Conservation (phyloP, 139 green algal species). For the Coelastrella sp. region DNA sequence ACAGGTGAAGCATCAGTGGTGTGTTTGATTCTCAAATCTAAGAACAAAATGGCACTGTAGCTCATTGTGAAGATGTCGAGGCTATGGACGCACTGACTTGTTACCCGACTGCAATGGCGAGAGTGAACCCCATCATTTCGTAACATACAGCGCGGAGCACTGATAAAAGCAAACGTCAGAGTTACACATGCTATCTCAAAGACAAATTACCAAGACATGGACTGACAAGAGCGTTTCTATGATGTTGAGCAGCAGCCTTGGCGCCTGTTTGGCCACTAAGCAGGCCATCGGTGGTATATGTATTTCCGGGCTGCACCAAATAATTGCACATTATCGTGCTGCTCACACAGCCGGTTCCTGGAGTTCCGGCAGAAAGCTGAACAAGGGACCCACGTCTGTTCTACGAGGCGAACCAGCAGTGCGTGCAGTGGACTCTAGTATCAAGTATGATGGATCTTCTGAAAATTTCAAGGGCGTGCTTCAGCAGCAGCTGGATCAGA, state of each 20-base stretch:
- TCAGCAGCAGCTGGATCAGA: constrained; percentile 7
- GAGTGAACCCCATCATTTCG: too few species aligned
- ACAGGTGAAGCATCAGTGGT: too few species aligned
- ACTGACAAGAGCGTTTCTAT: too few species aligned
- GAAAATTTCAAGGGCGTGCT: background rate
- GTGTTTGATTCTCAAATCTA: too few species aligned
- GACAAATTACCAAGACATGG: too few species aligned
- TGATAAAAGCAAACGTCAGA: too few species aligned
- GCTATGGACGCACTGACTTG: too few species aligned
- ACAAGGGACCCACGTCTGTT: background rate
- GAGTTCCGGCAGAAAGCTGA: background rate
- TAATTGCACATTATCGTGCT: background rate
- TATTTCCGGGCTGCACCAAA: background rate
- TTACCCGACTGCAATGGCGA: too few species aligned
- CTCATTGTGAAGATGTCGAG: too few species aligned
- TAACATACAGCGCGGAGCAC: too few species aligned
- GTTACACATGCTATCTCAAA: too few species aligned
- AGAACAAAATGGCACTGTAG: too few species aligned
- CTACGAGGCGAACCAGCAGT: background rate
- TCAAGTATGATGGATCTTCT: background rate
- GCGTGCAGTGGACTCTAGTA: background rate
- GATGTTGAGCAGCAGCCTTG: background rate
- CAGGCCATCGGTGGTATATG: background rate
- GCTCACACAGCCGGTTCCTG: background rate
- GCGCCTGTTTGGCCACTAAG: background rate